These are phyloP conservation scores for Aspergillus glaucus DNA, from an alignment of 2,329 filamentous ascomycete species.

Conservation along the genomic window DNA sequence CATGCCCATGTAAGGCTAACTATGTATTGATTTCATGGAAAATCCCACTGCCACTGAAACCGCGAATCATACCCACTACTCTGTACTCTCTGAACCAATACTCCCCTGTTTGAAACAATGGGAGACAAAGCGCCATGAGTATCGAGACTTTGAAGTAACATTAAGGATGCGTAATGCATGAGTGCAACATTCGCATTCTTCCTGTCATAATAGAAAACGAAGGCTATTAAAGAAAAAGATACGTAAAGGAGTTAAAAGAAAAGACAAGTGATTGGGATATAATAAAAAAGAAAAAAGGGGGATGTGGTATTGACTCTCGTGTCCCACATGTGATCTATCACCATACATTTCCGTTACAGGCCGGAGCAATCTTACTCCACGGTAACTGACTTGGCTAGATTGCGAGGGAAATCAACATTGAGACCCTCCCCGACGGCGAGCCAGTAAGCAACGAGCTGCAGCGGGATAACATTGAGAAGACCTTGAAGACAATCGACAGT, in stretches of 20 bases:
- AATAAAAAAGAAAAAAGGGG: background rate
- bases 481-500: slow-evolving; percentile 95
- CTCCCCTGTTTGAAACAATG: no score
- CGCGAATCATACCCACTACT: background rate
- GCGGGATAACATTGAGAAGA: slow-evolving; percentile 92
- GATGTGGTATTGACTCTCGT: background rate
- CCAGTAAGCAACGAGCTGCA: slow-evolving; percentile 99
- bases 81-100: no score
- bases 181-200: slow-evolving; percentile 4
- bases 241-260: background rate
- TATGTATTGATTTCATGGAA: background rate
- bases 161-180: background rate
- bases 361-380: slow-evolving; percentile 65
- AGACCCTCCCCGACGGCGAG: slow-evolving; percentile 90
- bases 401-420: slow-evolving; percentile 97
- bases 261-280: background rate
- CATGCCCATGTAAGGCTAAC: no score
- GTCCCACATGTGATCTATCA: background rate
- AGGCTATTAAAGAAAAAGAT: slow-evolving; percentile 2
- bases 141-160: background rate
- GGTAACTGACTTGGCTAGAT: slow-evolving; percentile 97
- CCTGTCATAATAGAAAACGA: slow-evolving; percentile 1
- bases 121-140: background rate
- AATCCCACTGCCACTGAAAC: background rate
- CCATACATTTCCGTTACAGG: no score